Evolutionary conservation across 2,329 filamentous ascomycete genomes (phyloP).

Genomic region (Tolypocladium endophyticum): DNA sequence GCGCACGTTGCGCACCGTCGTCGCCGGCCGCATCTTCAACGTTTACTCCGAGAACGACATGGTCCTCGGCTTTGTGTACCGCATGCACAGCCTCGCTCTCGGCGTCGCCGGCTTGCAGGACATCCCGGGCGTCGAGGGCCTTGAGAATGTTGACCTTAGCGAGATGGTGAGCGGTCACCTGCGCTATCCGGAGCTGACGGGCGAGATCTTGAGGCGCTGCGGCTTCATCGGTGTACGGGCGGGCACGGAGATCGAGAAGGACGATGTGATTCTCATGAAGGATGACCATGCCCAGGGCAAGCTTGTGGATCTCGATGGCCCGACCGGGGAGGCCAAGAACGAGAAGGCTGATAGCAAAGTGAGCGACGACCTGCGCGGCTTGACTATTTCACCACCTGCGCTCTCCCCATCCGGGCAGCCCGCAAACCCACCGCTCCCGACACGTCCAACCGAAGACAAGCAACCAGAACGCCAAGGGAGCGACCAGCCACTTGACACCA

Average conservation of each 20-base stretch:
- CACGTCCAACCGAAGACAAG: slow-evolving; percentile 6
- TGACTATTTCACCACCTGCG: slow-evolving; percentile 16
- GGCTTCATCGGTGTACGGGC: slow-evolving; percentile 37
- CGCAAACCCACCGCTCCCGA: slow-evolving; percentile 8
- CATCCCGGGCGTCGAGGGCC: slow-evolving; percentile 54
- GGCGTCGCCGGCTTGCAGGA: slow-evolving; percentile 77
- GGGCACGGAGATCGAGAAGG: slow-evolving; percentile 37
- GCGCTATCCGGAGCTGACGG: slow-evolving; percentile 39
- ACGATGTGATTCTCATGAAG: slow-evolving; percentile 37
- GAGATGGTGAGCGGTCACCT: slow-evolving; percentile 42
- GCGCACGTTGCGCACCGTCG: slow-evolving; percentile 66
- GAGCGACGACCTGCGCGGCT: slow-evolving; percentile 14
- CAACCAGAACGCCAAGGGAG: background rate
- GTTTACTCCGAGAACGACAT: slow-evolving; percentile 83
- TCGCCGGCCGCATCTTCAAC: slow-evolving; percentile 75
- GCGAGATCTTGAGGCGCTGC: slow-evolving; percentile 40
- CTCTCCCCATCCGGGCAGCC: slow-evolving; percentile 2
- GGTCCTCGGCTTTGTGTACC: slow-evolving; percentile 78
- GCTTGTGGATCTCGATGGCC: slow-evolving; percentile 19
- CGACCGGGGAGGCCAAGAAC: background rate
- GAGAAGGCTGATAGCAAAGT: slow-evolving; percentile 3
- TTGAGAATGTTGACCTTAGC: slow-evolving; percentile 47
- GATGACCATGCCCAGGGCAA: slow-evolving; percentile 20
- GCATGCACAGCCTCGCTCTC: slow-evolving; percentile 69
- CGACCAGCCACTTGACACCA: background rate